Conservation (phyloP, 1,284 basidiomycete genomes). For the Hemileia vastatrix region DNA sequence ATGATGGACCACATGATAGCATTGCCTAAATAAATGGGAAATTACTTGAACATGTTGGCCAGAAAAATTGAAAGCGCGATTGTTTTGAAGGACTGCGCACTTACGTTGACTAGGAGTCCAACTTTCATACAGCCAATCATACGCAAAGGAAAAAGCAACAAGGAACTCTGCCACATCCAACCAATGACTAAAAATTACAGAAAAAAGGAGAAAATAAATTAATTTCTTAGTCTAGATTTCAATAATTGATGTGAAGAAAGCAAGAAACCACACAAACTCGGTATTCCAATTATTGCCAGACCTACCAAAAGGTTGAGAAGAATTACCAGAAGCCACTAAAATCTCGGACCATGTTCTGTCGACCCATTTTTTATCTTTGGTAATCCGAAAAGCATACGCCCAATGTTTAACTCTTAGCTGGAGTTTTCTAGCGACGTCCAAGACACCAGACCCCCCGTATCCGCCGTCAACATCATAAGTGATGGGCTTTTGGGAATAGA, state of each 20-base stretch:
- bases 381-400: conserved; percentile 79
- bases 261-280: conserved; percentile 45
- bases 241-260: no score
- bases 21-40: conserved; percentile 44
- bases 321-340: conserved; percentile 41
- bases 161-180: conserved; percentile 53
- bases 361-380: conserved; percentile 76
- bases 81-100: no score
- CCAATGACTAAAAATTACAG: no score
- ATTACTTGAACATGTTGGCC: conserved; percentile 32
- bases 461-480: conserved; percentile 67
- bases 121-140: conserved; percentile 81
- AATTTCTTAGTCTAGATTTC: no score
- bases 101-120: conserved; percentile 68
- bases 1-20: conserved; percentile 66
- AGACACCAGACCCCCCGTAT: conserved; percentile 71
- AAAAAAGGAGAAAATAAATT: no score
- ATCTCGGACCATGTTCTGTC: conserved; percentile 77
- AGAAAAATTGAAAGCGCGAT: conserved; percentile 5
- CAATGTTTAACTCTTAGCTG: conserved; percentile 87
- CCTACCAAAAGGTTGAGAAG: conserved; percentile 55
- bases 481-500: conserved; percentile 48
- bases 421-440: conserved; percentile 79
- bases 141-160: conserved; percentile 76
- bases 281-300: conserved; percentile 43